Percentiles rank a stretch among this genome's conserved stretches.
Conservation (phyloP, 768 basidiomycete species). For the Candolleomyces eurysporus region DNA sequence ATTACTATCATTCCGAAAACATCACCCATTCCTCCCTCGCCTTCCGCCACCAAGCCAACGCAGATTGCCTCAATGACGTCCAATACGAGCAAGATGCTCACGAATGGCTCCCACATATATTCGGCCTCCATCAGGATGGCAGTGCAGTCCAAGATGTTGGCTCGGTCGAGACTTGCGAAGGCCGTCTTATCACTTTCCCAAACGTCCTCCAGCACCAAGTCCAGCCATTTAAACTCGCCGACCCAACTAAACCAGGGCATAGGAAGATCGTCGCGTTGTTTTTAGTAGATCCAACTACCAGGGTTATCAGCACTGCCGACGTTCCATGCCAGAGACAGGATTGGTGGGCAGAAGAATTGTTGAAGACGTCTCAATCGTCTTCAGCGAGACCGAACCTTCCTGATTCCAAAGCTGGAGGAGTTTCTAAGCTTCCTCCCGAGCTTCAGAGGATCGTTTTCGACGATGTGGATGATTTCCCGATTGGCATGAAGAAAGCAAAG, state of each 20-base stretch:
- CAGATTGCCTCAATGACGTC: not conserved
- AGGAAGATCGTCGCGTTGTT: conserved; percentile 39
- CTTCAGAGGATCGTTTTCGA: conserved; percentile 15
- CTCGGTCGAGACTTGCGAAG: conserved; percentile 21
- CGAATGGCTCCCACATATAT: conserved; percentile 18
- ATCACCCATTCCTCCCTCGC: conserved; percentile 11
- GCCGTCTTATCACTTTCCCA: conserved; percentile 30
- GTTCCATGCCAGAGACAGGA: conserved; percentile 24
- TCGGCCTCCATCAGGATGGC: conserved; percentile 14
- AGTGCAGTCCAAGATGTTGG: conserved; percentile 23
- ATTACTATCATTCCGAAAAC: conserved; percentile 15
- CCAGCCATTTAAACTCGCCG: conserved; percentile 29
- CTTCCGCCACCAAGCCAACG: conserved; percentile 12
- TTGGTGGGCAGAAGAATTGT: conserved; percentile 19
- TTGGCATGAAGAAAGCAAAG: conserved; percentile 23
- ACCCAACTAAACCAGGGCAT: conserved; percentile 34
- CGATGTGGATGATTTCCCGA: conserved; percentile 21
- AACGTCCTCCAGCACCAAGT: conserved; percentile 36
- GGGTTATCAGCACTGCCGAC: conserved; percentile 20
- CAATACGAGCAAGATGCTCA: conserved; percentile 18
- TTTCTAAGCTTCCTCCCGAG: conserved; percentile 20
- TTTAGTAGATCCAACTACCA: conserved; percentile 29
- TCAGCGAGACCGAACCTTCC: too few relatives aligned
- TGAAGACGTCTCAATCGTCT: not conserved
- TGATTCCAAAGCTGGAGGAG: too few relatives aligned